Evolutionary conservation across 768 basidiomycete genomes (phyloP).

Genomic region (Tremella mesenterica): DNA sequence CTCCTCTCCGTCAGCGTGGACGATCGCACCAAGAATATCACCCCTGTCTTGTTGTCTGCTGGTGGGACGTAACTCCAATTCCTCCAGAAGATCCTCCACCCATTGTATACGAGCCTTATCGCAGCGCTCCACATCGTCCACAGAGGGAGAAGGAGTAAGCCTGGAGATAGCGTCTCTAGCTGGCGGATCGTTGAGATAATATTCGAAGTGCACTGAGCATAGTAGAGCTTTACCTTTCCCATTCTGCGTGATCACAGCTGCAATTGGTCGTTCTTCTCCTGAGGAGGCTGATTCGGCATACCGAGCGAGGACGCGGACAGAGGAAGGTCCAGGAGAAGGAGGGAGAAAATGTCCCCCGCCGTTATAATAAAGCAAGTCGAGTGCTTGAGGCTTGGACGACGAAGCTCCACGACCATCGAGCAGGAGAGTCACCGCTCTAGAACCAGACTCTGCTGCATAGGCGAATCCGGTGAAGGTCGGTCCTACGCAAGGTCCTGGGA

Average conservation of each 20-base stretch:
- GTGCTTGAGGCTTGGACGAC: slow-evolving; percentile 3
- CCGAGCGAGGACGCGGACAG: slow-evolving; percentile 45
- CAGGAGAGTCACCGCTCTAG: slow-evolving; percentile 42
- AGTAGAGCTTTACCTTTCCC: slow-evolving; percentile 52
- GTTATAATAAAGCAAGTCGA: slow-evolving; percentile 48
- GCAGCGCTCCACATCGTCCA: slow-evolving; percentile 18
- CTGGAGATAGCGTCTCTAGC: slow-evolving; percentile 29
- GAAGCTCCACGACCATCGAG: slow-evolving; percentile 23
- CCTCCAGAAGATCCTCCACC: slow-evolving; percentile 44
- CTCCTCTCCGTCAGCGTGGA: slow-evolving; percentile 17
- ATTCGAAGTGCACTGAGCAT: slow-evolving; percentile 57
- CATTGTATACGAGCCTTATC: slow-evolving; percentile 42
- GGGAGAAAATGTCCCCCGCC: slow-evolving; percentile 47
- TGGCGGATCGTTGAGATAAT: slow-evolving; percentile 45
- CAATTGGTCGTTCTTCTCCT: slow-evolving; percentile 32
- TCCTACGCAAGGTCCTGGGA: slow-evolving; percentile 46
- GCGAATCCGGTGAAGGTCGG: slow-evolving; percentile 48
- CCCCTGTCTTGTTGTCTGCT: slow-evolving; percentile 28
- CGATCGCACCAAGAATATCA: neutral
- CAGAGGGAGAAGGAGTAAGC: slow-evolving; percentile 11
- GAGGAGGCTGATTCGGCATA: slow-evolving; percentile 24
- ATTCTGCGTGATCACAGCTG: slow-evolving; percentile 46
- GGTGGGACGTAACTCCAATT: slow-evolving; percentile 50
- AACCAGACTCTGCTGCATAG: slow-evolving; percentile 48
- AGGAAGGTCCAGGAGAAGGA: slow-evolving; percentile 1